A percentile compares a stretch with the other conserved stretches of the same genome.
phyloP scores from a whole-genome alignment of 2,329 filamentous ascomycete genomes.

The Colletotrichum incanum region DNA sequence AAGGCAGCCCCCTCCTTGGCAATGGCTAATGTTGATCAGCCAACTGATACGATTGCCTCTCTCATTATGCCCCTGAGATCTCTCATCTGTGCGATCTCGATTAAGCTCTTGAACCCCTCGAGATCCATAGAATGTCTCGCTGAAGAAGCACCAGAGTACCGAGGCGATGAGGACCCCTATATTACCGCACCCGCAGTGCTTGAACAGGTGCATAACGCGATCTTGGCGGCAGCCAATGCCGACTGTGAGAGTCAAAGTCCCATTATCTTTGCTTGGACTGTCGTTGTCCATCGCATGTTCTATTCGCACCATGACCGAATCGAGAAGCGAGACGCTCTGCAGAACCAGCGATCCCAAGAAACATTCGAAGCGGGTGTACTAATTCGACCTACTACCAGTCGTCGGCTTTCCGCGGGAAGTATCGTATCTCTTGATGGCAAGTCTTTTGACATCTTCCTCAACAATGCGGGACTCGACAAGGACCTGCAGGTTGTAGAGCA shows the following conservation, averaged over 20 bases:
- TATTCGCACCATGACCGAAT: slow-evolving; percentile 74
- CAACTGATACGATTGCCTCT: slow-evolving; percentile 60
- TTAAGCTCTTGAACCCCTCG: slow-evolving; percentile 79
- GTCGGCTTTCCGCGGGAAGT: slow-evolving; percentile 74
- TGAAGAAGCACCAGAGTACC: slow-evolving; percentile 50
- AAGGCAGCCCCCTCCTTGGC: background rate
- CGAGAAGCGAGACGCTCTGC: slow-evolving; percentile 71
- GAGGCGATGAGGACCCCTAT: slow-evolving; percentile 67
- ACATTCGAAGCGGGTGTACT: slow-evolving; percentile 67
- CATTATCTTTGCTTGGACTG: slow-evolving; percentile 85
- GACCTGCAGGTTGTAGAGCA: slow-evolving; percentile 67
- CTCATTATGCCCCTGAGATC: slow-evolving; percentile 78
- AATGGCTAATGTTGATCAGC: slow-evolving; percentile 45
- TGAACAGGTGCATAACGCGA: slow-evolving; percentile 80
- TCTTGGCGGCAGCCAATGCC: slow-evolving; percentile 72
- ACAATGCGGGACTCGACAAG: slow-evolving; percentile 64
- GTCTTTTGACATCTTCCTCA: slow-evolving; percentile 72
- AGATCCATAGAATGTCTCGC: slow-evolving; percentile 69
- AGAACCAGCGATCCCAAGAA: slow-evolving; percentile 72
- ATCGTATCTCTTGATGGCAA: slow-evolving; percentile 75
- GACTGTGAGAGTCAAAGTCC: slow-evolving; percentile 78
- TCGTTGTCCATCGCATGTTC: slow-evolving; percentile 81
- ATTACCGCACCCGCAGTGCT: slow-evolving; percentile 79
- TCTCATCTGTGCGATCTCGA: slow-evolving; percentile 78
- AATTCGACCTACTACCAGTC: slow-evolving; percentile 57